Evolutionary conservation across 768 basidiomycete species (phyloP).

Genomic region (Pleurotus eryngii): DNA sequence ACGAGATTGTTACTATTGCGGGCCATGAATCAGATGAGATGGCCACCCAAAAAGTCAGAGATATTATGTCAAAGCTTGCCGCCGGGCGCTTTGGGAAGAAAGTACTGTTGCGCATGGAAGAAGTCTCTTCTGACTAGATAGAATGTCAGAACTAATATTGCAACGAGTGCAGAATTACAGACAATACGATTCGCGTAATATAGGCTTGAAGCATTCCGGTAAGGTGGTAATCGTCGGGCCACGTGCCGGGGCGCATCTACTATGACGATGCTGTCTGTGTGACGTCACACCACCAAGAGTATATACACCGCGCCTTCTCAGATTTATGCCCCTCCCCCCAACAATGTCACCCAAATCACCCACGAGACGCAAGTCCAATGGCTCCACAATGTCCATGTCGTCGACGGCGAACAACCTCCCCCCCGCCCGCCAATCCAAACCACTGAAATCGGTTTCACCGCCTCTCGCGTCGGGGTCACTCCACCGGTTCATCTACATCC

Average conservation of each 20-base stretch:
- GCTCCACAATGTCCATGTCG: constrained; percentile 10
- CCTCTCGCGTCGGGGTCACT: constrained; percentile 45
- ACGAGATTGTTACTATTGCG: constrained; percentile 61
- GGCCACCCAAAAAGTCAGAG: constrained; percentile 44
- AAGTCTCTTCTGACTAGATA: constrained; percentile 11
- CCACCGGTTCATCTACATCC: constrained; percentile 45
- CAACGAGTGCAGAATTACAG: too few relatives aligned
- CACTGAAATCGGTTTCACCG: constrained; percentile 33
- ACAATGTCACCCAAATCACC: too few relatives aligned
- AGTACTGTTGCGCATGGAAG: constrained; percentile 36
- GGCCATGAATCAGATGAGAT: constrained; percentile 32
- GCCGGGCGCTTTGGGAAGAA: constrained; percentile 40
- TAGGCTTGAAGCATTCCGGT: too few relatives aligned
- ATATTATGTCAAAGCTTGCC: constrained; percentile 39
- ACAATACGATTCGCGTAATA: too few relatives aligned
- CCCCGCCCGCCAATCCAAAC: constrained; percentile 20
- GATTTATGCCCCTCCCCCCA: too few relatives aligned
- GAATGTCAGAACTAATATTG: background rate
- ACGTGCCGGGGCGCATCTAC: too few relatives aligned
- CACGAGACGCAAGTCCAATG: background rate
- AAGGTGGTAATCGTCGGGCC: too few relatives aligned
- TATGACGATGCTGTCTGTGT: too few relatives aligned
- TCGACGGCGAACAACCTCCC: constrained; percentile 22
- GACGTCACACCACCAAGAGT: too few relatives aligned
- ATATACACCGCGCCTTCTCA: too few relatives aligned